Evolutionary conservation across 2,329 filamentous ascomycete genomes (phyloP).

Genomic region (Neopestalotiopsis clavispora): DNA sequence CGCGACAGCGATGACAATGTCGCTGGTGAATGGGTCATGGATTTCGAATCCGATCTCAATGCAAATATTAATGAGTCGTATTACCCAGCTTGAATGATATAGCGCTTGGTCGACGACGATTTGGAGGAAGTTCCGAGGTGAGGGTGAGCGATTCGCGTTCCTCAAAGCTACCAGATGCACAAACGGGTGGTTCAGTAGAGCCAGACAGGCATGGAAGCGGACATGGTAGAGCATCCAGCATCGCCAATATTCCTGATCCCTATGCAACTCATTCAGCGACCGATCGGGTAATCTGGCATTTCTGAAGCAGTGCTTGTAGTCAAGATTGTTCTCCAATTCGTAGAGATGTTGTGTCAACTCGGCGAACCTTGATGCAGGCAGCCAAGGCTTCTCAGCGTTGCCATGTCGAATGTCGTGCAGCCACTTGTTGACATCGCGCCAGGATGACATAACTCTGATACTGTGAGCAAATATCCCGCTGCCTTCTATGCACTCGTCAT

Average conservation of each 20-base stretch:
- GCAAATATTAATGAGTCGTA: constrained; percentile 3
- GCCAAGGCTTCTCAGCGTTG: neutral
- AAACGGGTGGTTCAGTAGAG: neutral
- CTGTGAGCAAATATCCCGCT: constrained; percentile 5
- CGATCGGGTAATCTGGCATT: neutral
- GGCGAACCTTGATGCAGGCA: neutral
- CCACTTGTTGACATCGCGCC: constrained; percentile 6
- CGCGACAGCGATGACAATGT: neutral
- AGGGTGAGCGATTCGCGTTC: neutral
- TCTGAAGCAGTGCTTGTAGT: constrained; percentile 8
- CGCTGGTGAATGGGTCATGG: constrained; percentile 1
- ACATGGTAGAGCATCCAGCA: constrained; percentile 5
- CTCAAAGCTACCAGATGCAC: neutral
- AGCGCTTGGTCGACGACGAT: neutral
- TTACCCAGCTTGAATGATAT: constrained; percentile 1
- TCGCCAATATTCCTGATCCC: neutral
- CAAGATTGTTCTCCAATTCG: neutral
- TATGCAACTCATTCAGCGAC: neutral
- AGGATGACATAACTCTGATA: neutral
- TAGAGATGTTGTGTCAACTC: constrained; percentile 1
- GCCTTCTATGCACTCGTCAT: constrained; percentile 1
- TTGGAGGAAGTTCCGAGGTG: neutral
- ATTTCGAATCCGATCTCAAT: neutral
- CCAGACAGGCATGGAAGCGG: neutral
- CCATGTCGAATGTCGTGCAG: constrained; percentile 1